A percentile compares a stretch with the other conserved stretches of the same genome.
Conservation (phyloP, 2,329 filamentous ascomycete genomes). For the Aspergillus jensenii region DNA sequence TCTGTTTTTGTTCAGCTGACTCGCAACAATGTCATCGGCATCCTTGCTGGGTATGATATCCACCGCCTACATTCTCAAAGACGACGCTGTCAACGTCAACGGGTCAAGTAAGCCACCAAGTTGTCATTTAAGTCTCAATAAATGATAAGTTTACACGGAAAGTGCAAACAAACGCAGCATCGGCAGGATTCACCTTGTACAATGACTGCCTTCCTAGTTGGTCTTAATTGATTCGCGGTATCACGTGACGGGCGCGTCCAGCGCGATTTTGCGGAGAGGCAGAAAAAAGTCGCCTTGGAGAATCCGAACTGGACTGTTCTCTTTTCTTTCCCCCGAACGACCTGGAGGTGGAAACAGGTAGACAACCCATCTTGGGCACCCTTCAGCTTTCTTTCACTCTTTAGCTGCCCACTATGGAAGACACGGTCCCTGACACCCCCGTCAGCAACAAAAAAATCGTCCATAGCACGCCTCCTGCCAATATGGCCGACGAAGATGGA, state of each 20-base stretch:
- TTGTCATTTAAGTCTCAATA: no score
- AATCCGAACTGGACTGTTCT: background rate
- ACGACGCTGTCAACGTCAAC: no score
- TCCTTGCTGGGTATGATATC: no score
- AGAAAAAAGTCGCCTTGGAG: conserved; percentile 12
- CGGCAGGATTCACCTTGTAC: no score
- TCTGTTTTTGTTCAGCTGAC: no score
- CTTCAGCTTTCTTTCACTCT: background rate
- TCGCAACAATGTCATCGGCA: no score
- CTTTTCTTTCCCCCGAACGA: background rate
- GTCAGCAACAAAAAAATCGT: conserved; percentile 34
- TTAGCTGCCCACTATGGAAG: conserved; percentile 31
- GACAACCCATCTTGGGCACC: background rate
- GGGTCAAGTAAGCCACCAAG: no score
- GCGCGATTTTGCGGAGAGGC: conserved; percentile 20
- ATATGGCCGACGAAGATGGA: conserved; percentile 29
- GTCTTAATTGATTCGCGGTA: conserved; percentile 23
- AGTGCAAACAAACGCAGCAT: no score
- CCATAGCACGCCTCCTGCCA: conserved; percentile 23
- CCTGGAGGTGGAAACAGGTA: background rate
- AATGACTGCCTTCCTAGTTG: background rate
- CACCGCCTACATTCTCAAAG: no score
- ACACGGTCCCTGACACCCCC: conserved; percentile 43
- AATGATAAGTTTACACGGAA: no score
- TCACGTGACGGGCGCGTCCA: conserved; percentile 25